Conservation (phyloP, 805 yeast genomes). For the Alloascoidea hylecoeti region DNA sequence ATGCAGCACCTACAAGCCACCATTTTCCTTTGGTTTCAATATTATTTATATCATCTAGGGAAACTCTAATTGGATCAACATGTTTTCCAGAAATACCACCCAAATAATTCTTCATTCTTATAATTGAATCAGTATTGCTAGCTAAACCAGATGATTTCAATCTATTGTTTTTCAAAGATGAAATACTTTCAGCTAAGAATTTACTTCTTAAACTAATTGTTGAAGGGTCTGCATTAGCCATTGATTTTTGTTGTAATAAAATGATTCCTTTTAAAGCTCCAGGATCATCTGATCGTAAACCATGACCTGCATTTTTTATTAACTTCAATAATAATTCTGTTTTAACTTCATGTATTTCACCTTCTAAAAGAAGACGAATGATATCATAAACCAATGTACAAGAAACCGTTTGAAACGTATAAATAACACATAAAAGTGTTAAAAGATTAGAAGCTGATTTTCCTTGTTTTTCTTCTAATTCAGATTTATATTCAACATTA, state of each 20-base stretch:
- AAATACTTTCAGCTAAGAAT: conserved; percentile 73
- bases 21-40: conserved; percentile 83
- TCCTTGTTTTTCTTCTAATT: conserved; percentile 10
- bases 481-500: conserved; percentile 25
- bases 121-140: conserved; percentile 35
- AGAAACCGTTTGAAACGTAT: conserved; percentile 63
- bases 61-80: conserved; percentile 71
- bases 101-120: conserved; percentile 48
- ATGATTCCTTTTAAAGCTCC: conserved; percentile 71
- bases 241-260: conserved; percentile 33
- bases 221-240: conserved; percentile 17
- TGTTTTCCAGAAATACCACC: conserved; percentile 34
- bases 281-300: conserved; percentile 86
- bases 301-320: conserved; percentile 65
- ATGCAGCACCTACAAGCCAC: conserved; percentile 99
- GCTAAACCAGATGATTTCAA: conserved; percentile 28
- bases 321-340: conserved; percentile 69
- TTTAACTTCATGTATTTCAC: conserved; percentile 48
- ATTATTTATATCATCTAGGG: conserved; percentile 66
- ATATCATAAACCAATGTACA: conserved; percentile 69
- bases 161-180: conserved; percentile 79
- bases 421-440: conserved; percentile 64
- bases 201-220: conserved; percentile 51
- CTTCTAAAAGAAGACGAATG: conserved; percentile 33
- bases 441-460: conserved; percentile 51